Evolutionary conservation across 805 yeast genomes (phyloP).

Genomic region (Barnettozyma sucrosica): DNA sequence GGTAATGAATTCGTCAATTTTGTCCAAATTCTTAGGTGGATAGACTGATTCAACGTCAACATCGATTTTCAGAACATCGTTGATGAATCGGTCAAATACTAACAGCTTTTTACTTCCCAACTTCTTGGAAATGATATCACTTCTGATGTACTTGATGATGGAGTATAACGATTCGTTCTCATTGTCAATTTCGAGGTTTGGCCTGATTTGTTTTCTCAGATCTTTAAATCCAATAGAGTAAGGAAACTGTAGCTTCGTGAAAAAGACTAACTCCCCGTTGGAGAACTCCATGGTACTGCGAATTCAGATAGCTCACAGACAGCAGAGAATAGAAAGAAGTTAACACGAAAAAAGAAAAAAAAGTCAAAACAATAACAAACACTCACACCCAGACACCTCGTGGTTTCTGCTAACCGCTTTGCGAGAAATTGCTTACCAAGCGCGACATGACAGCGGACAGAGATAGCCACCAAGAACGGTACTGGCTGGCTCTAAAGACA

Average conservation of each 20-base stretch:
- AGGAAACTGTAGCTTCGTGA: slow-evolving; percentile 18
- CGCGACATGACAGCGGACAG: too few species aligned
- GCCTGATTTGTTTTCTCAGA: slow-evolving; percentile 13
- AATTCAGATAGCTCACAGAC: background rate
- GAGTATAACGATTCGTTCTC: slow-evolving; percentile 19
- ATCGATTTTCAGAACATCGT: slow-evolving; percentile 13
- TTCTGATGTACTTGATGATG: slow-evolving; percentile 19
- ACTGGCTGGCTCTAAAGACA: too few species aligned
- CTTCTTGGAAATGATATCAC: slow-evolving; percentile 16
- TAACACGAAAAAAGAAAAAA: background rate
- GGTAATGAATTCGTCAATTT: slow-evolving; percentile 13
- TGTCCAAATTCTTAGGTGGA: slow-evolving; percentile 22
- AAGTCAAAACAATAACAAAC: background rate
- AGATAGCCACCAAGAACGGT: too few species aligned
- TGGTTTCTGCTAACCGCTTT: too few species aligned
- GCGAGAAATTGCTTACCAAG: too few species aligned
- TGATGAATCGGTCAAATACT: slow-evolving; percentile 18
- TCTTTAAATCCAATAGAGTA: slow-evolving; percentile 19
- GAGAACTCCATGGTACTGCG: background rate
- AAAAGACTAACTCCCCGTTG: slow-evolving; percentile 8
- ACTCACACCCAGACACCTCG: background rate
- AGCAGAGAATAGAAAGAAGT: too few species aligned
- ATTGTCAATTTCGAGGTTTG: slow-evolving; percentile 19
- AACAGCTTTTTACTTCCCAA: slow-evolving; percentile 12
- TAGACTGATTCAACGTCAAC: slow-evolving; percentile 14